These are phyloP conservation scores for Platanthera guangdongensis DNA, from an alignment of 106 monocot genomes.

Conservation along the genomic window DNA sequence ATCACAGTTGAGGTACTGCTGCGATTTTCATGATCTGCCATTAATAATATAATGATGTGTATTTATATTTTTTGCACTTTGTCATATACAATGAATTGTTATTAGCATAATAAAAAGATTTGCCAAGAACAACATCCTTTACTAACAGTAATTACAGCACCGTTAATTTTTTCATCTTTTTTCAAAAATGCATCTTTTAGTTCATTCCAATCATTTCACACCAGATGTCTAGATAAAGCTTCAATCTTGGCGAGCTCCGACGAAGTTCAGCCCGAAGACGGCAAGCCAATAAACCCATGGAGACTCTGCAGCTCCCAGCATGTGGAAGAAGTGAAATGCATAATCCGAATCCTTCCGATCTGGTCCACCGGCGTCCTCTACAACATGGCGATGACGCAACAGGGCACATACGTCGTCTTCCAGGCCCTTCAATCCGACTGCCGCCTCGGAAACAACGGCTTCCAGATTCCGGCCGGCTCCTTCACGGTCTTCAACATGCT, in stretches of 20 bases:
- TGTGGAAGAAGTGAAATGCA: constrained; percentile 59
- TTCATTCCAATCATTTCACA: background rate
- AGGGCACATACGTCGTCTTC: constrained; percentile 26
- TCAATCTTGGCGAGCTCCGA: constrained; percentile 16
- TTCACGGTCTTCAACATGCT: constrained; percentile 51
- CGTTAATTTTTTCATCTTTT: too few species aligned
- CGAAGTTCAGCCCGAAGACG: constrained; percentile 9
- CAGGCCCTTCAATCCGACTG: constrained; percentile 53
- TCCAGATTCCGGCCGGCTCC: constrained; percentile 50
- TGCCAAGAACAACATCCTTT: too few species aligned
- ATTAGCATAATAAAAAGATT: too few species aligned
- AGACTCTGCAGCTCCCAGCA: constrained; percentile 37
- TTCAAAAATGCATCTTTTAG: background rate
- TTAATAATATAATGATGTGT: too few species aligned
- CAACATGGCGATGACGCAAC: constrained; percentile 15
- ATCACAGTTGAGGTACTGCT: too few species aligned
- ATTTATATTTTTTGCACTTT: too few species aligned
- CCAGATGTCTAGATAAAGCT: constrained; percentile 54
- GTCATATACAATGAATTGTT: too few species aligned
- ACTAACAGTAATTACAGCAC: too few species aligned
- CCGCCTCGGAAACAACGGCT: constrained; percentile 17
- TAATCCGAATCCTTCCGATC: constrained; percentile 35
- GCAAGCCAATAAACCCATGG: constrained; percentile 22
- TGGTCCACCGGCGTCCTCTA: constrained; percentile 41
- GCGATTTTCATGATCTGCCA: too few species aligned